phyloP scores from a whole-genome alignment of 805 yeast species.

The Wickerhamiella hasegawae region DNA sequence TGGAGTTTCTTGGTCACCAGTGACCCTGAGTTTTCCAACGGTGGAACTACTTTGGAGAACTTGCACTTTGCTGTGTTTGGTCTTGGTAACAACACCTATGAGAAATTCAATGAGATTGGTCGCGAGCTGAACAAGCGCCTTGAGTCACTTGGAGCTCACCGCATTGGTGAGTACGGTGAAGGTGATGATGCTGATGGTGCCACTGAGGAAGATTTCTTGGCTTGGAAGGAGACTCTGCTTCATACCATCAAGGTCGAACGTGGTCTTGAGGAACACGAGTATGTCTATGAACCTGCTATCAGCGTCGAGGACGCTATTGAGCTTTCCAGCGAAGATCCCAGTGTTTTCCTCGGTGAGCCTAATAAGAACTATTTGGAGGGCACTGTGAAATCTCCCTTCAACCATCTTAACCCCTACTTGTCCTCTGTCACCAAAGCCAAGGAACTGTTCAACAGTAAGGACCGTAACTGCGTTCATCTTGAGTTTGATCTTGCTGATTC shows the following conservation, averaged over 20 bases:
- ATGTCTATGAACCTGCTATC: constrained; percentile 57
- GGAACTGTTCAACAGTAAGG: constrained; percentile 51
- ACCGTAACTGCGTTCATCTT: constrained; percentile 74
- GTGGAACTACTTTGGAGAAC: constrained; percentile 29
- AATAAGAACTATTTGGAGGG: constrained; percentile 36
- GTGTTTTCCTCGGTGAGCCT: constrained; percentile 75
- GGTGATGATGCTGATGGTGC: constrained; percentile 95
- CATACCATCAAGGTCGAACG: constrained; percentile 47
- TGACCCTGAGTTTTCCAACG: constrained; percentile 32
- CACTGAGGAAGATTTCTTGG: constrained; percentile 83
- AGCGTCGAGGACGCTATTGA: constrained; percentile 19
- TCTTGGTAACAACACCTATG: constrained; percentile 88
- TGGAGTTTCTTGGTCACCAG: constrained; percentile 44
- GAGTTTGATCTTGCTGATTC: constrained; percentile 71
- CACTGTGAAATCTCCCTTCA: constrained; percentile 49
- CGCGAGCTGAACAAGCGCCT: constrained; percentile 36
- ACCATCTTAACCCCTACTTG: constrained; percentile 64
- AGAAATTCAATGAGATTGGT: constrained; percentile 72
- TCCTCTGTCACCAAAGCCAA: constrained; percentile 45
- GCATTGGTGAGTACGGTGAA: constrained; percentile 64
- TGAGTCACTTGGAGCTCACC: constrained; percentile 49
- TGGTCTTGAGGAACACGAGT: constrained; percentile 64
- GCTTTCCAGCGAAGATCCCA: constrained; percentile 21
- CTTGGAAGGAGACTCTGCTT: constrained; percentile 78
- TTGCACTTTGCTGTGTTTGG: constrained; percentile 70